Evolutionary conservation across 2,329 filamentous ascomycete species (phyloP).

Genomic region (Plenodomus lindquistii): DNA sequence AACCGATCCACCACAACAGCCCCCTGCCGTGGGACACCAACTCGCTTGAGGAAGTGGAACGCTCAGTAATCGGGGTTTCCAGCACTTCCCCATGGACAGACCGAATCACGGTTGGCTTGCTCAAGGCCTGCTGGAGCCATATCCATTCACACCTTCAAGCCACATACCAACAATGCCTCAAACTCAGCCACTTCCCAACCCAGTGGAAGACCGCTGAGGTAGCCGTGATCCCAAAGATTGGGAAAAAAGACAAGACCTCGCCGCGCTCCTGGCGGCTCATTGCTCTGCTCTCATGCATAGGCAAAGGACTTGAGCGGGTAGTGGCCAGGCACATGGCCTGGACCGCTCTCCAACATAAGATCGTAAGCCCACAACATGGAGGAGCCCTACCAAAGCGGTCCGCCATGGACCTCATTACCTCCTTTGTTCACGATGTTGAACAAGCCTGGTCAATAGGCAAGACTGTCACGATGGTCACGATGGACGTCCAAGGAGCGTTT

Average conservation of each 20-base stretch:
- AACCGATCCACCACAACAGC: not conserved
- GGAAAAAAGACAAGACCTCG: conserved; percentile 7
- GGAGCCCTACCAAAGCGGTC: conserved; percentile 11
- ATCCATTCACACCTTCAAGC: not conserved
- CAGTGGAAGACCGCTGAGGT: conserved; percentile 3
- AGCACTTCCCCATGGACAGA: conserved; percentile 3
- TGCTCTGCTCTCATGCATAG: conserved; percentile 9
- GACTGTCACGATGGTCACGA: conserved; percentile 7
- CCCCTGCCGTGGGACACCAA: not conserved
- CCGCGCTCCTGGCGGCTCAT: conserved; percentile 2
- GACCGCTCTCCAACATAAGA: conserved; percentile 8
- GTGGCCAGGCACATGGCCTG: conserved; percentile 9
- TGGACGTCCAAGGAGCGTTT: conserved; percentile 8
- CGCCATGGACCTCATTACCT: conserved; percentile 2
- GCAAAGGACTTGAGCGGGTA: conserved; percentile 7
- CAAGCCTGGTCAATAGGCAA: conserved; percentile 2
- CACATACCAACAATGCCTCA: conserved; percentile 6
- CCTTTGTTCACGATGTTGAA: conserved; percentile 7
- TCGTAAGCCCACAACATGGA: conserved; percentile 8
- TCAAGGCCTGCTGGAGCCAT: conserved; percentile 2
- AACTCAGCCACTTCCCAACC: conserved; percentile 3
- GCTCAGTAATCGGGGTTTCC: not conserved
- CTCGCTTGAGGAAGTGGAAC: conserved; percentile 2
- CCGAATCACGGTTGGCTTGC: not conserved
- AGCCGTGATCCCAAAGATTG: conserved; percentile 7